phyloP scores from a whole-genome alignment of 257 asterid species.

The Fraxinus quadrangulata region DNA sequence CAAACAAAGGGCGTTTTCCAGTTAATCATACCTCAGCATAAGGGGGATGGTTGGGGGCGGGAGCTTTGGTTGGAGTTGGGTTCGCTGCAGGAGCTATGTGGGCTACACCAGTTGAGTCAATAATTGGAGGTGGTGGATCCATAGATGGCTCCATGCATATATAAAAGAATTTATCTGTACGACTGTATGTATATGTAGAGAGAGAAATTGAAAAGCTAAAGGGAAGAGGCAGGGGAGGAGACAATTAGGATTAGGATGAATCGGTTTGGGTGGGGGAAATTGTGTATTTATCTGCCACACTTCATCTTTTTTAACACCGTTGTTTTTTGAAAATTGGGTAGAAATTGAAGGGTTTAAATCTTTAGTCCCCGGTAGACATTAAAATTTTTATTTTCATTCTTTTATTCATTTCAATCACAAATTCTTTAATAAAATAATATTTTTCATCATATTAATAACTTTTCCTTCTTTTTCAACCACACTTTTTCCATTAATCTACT shows the following conservation, averaged over 20 bases:
- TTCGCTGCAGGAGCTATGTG: not conserved
- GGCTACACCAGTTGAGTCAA: not conserved
- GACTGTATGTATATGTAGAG: not conserved
- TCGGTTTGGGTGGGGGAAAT: not conserved
- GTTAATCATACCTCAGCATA: not conserved
- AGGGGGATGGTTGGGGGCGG: not conserved
- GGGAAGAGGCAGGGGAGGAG: not conserved
- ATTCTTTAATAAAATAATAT: no score
- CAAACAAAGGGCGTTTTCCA: not conserved
- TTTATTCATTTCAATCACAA: no score
- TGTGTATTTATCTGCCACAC: not conserved
- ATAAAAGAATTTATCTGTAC: not conserved
- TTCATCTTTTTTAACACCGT: not conserved
- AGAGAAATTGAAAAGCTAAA: not conserved
- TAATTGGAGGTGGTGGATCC: slow-evolving; percentile 3
- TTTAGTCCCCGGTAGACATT: no score
- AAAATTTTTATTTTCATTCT: no score
- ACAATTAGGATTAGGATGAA: not conserved
- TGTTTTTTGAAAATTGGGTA: no score
- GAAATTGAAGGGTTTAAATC: no score
- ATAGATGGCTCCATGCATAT: not conserved
- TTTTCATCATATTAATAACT: no score
- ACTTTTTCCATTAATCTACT: no score
- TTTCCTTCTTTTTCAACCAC: no score
- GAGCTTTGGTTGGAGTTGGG: not conserved